Percentiles rank a stretch among this genome's conserved stretches.
Conservation (phyloP, 1,139 yeast species). For the Blastobotrys aristatus region DNA sequence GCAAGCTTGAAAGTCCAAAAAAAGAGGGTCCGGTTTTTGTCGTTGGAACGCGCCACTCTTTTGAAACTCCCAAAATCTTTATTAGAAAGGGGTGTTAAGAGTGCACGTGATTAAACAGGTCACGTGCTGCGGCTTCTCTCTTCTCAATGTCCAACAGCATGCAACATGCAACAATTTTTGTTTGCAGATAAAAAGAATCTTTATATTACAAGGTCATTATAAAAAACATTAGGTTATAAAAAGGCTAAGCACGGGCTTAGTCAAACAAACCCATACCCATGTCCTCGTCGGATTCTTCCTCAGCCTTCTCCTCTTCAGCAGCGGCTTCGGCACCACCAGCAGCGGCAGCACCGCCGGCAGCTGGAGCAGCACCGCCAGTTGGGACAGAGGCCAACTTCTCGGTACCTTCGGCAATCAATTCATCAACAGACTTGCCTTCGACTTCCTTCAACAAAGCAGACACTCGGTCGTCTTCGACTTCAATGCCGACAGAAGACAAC, state of each 20-base stretch:
- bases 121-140: too few species aligned
- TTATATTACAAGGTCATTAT: slow-evolving; percentile 10
- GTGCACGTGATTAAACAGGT: too few species aligned
- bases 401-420: slow-evolving; percentile 94
- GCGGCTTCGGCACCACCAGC: slow-evolving; percentile 65
- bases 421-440: slow-evolving; percentile 89
- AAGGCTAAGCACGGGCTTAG: slow-evolving; percentile 25
- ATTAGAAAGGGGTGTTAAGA: too few species aligned
- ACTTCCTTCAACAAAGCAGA: slow-evolving; percentile 80
- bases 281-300: slow-evolving; percentile 61
- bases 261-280: slow-evolving; percentile 51
- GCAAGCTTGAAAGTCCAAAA: too few species aligned
- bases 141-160: too few species aligned
- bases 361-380: slow-evolving; percentile 92
- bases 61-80: too few species aligned
- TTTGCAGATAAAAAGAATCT: not conserved
- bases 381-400: slow-evolving; percentile 95
- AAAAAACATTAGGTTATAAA: not conserved
- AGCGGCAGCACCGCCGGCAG: slow-evolving; percentile 64
- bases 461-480: slow-evolving; percentile 88
- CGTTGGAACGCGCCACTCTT: too few species aligned
- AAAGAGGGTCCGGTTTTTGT: too few species aligned
- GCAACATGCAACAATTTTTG: too few species aligned
- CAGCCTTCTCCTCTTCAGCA: slow-evolving; percentile 65
- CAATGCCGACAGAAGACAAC: slow-evolving; percentile 91